phyloP scores from a whole-genome alignment of 768 basidiomycete species.

The Xerocomus brunneocitrinus region DNA sequence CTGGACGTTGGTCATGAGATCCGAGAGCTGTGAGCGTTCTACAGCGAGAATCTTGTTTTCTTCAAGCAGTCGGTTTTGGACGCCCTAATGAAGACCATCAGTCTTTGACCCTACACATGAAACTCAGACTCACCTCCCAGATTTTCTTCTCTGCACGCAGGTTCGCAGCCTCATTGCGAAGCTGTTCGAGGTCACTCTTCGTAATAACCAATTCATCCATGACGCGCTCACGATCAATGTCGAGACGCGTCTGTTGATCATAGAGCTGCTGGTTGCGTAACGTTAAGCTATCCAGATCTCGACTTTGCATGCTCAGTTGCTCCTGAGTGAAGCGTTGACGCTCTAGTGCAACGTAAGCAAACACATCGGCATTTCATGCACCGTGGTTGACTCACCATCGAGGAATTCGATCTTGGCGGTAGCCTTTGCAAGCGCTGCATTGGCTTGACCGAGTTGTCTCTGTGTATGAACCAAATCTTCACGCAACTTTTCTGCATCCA shows the following conservation, averaged over 20 bases:
- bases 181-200: slow-evolving; percentile 62
- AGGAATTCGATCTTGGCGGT: slow-evolving; percentile 79
- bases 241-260: slow-evolving; percentile 68
- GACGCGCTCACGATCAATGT: slow-evolving; percentile 69
- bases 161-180: slow-evolving; percentile 83
- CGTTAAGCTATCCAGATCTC: slow-evolving; percentile 61
- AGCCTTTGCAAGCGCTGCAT: slow-evolving; percentile 72
- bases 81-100: slow-evolving; percentile 45
- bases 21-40: slow-evolving; percentile 81
- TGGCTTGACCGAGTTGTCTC: slow-evolving; percentile 59
- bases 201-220: slow-evolving; percentile 60
- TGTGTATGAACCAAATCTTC: slow-evolving; percentile 66
- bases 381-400: slow-evolving; percentile 46
- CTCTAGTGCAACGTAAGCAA: slow-evolving; percentile 38
- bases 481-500: slow-evolving; percentile 67
- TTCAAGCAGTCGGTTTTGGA: slow-evolving; percentile 75
- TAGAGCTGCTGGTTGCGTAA: slow-evolving; percentile 70
- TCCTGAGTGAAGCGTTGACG: slow-evolving; percentile 70
- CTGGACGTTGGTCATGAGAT: slow-evolving; percentile 86
- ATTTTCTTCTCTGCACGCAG: slow-evolving; percentile 91
- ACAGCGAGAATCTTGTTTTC: slow-evolving; percentile 78
- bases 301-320: slow-evolving; percentile 54
- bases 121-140: slow-evolving; percentile 65
- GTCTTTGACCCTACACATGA: background rate
- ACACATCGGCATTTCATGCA: too few relatives aligned